These are phyloP conservation scores for Neospora caninum DNA, from an alignment of 169 alveolate genomes.

Conservation along the genomic window DNA sequence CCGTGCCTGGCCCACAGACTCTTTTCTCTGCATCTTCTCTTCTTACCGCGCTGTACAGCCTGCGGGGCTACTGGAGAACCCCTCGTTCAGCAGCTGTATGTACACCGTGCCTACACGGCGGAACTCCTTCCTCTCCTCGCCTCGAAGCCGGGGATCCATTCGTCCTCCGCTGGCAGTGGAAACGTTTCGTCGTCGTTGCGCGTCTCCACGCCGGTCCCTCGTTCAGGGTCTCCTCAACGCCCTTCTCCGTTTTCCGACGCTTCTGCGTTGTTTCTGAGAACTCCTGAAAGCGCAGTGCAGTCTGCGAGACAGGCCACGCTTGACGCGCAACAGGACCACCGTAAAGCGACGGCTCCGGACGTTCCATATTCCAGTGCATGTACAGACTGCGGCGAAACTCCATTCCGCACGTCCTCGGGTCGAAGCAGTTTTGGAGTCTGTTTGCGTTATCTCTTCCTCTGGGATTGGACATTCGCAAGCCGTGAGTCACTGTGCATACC, in stretches of 20 bases:
- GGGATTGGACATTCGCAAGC: neutral
- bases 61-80: constrained; percentile 38
- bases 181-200: too few relatives aligned
- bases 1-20: constrained; percentile 45
- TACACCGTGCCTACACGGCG: neutral
- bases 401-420: neutral
- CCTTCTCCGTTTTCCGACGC: too few relatives aligned
- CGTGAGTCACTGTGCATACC: neutral
- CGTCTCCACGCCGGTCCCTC: too few relatives aligned
- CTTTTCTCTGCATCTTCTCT: constrained; percentile 15
- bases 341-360: too few relatives aligned
- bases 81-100: constrained; percentile 47
- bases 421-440: neutral
- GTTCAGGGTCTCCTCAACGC: too few relatives aligned
- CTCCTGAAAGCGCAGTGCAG: too few relatives aligned
- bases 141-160: constrained; percentile 13
- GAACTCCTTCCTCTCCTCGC: constrained; percentile 26
- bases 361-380: too few relatives aligned
- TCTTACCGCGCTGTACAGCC: constrained; percentile 37
- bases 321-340: too few relatives aligned
- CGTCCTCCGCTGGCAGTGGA: too few relatives aligned
- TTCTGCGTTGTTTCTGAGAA: too few relatives aligned
- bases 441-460: neutral
- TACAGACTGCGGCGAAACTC: too few relatives aligned
- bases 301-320: too few relatives aligned